Evolutionary conservation across 148 eudicot species (phyloP), one percentile per base, ranked within the genome.

Genomic region (Vaccinium corymbosum): DNA sequence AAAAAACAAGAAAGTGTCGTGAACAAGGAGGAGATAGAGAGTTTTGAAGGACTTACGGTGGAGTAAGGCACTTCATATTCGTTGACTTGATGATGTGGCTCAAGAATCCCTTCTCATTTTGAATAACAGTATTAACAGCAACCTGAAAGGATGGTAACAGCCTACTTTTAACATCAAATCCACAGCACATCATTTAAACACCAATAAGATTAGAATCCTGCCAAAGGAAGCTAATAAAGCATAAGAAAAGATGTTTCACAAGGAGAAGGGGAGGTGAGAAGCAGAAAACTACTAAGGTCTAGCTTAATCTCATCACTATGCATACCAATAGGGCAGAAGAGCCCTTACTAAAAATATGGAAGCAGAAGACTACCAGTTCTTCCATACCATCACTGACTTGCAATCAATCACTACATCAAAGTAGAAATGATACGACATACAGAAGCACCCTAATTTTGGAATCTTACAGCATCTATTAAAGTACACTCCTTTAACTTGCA

Each of bases 61-160:
- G 90, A 87, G 97, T 92, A 25, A 93, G 91, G 85, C 98, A 94
- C 86, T 90, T 94, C 98, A 95, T 94, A 85, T 94, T 93, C 55
- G 98, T 95, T 3, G 97, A 94, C 84, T 91, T 94, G 84, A 95
- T 91, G 25, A 94, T 92, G 83, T 93, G 97, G 85, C 93, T 90
- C 55, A 94, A 85, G 72, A 94, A 95, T 85, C 91, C 94, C 87
- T 94, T 95, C 89, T 94, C 97, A 46, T 84, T 85, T 85, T 93
- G 92, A 88, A 94, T 92, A 16, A 89, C 87, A 53, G 96, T 90
- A 81, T 92, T 92, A n/a, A 92, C 93, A 73, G 96, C 95, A 84
- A 94, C 98, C 97, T 95, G 80, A 11, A 80, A 72, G 20, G 53
- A 51, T 12, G 13, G 53, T 7, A 38, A 38, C 42, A 56, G 19